Evolutionary conservation across 352 stramenopile species (phyloP).

Genomic region (Phytophthora syringae): DNA sequence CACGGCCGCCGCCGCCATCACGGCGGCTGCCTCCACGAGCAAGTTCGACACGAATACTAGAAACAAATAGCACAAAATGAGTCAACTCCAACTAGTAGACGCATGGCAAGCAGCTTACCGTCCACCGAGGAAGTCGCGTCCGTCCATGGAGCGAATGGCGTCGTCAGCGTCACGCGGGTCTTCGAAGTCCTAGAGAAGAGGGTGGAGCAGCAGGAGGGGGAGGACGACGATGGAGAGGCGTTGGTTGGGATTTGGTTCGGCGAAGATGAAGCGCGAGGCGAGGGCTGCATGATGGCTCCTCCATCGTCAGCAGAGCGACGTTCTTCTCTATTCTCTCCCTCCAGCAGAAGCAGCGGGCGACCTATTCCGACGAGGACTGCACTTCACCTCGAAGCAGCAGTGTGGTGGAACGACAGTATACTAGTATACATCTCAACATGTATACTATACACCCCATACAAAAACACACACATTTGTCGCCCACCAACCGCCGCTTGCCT

Average conservation of each 20-base stretch:
- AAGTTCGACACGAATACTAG: slow-evolving; percentile 82
- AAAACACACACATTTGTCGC: slow-evolving; percentile 23
- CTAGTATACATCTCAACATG: slow-evolving; percentile 10
- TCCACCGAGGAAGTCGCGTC: slow-evolving; percentile 85
- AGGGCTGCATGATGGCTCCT: slow-evolving; percentile 48
- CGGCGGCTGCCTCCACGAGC: slow-evolving; percentile 78
- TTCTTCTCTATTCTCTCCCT: slow-evolving; percentile 32
- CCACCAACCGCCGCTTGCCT: slow-evolving; percentile 13
- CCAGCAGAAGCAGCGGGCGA: slow-evolving; percentile 9
- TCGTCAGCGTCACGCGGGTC: slow-evolving; percentile 89
- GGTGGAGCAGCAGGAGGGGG: slow-evolving; percentile 54
- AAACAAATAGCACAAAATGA: slow-evolving; percentile 11
- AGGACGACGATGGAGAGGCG: slow-evolving; percentile 57
- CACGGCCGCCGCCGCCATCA: slow-evolving; percentile 48
- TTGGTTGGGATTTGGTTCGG: slow-evolving; percentile 47
- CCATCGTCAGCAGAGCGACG: slow-evolving; percentile 1
- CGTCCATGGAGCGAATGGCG: slow-evolving; percentile 88
- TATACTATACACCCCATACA: slow-evolving; percentile 27
- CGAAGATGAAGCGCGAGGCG: slow-evolving; percentile 36
- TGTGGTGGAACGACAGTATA: background rate
- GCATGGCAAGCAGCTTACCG: slow-evolving; percentile 44
- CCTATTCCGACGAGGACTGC: no score
- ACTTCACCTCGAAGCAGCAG: no score
- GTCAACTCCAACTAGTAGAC: background rate
- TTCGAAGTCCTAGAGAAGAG: slow-evolving; percentile 88